Conservation (phyloP, 169 alveolate genomes). For the Cryptosporidium bovis region DNA sequence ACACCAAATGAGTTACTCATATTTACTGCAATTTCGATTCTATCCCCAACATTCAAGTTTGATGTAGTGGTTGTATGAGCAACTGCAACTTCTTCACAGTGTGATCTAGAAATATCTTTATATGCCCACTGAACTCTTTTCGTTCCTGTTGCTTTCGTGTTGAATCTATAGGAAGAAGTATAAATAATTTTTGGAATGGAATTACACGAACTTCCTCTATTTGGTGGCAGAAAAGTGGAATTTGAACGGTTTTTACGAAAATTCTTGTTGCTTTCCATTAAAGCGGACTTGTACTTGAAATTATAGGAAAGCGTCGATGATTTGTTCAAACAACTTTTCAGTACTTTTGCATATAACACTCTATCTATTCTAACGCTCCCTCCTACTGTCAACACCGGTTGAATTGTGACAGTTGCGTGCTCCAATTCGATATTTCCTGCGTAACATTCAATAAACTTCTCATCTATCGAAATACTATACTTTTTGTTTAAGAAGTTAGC, state of each 20-base stretch:
- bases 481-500: constrained; percentile 5
- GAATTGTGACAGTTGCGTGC: constrained; percentile 50
- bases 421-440: constrained; percentile 31
- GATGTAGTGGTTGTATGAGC: constrained; percentile 69
- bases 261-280: neutral
- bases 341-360: constrained; percentile 66
- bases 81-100: constrained; percentile 66
- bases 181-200: neutral
- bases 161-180: constrained; percentile 45
- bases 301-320: constrained; percentile 24
- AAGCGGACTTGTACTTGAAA: constrained; percentile 21
- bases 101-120: constrained; percentile 65
- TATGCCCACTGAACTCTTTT: constrained; percentile 65
- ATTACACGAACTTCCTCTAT: neutral
- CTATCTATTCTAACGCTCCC: constrained; percentile 65
- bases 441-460: constrained; percentile 41
- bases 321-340: constrained; percentile 39
- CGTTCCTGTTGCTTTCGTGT: constrained; percentile 13
- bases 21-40: constrained; percentile 63
- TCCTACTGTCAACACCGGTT: constrained; percentile 67
- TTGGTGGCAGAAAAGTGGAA: constrained; percentile 42
- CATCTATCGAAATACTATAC: constrained; percentile 34
- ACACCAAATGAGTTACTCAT: constrained; percentile 65
- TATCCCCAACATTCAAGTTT: constrained; percentile 70
- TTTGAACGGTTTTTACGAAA: neutral